Percentiles rank a stretch among this genome's conserved stretches.
Evolutionary conservation across 106 monocot genomes (phyloP).

Genomic region (Platanthera zijinensis): DNA sequence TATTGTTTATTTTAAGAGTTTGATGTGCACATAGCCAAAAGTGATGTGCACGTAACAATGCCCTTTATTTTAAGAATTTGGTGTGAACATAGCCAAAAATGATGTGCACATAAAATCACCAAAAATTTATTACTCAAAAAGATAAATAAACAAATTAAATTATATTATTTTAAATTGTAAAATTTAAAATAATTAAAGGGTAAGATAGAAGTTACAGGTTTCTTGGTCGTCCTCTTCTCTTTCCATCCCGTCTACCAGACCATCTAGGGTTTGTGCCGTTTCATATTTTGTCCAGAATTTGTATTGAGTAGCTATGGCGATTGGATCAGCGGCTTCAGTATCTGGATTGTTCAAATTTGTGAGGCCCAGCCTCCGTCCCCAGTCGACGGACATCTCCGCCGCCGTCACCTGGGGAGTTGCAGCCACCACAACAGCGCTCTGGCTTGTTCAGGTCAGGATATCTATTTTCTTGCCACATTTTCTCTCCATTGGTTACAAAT

Average conservation of each 20-base stretch:
- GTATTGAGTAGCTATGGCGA: constrained; percentile 5
- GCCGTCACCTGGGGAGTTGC: constrained; percentile 17
- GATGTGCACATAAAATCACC: no score
- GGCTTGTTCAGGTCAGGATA: constrained; percentile 13
- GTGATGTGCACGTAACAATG: no score
- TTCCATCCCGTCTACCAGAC: not conserved
- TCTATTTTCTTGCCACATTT: not conserved
- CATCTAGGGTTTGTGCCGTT: constrained; percentile 7
- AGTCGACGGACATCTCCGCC: constrained; percentile 15
- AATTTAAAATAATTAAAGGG: no score
- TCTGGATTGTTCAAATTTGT: constrained; percentile 15
- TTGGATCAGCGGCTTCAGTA: constrained; percentile 1
- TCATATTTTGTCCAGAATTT: not conserved
- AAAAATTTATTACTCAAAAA: no score
- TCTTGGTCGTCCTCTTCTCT: not conserved
- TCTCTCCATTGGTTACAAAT: not conserved
- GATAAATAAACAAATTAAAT: no score
- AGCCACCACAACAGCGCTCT: constrained; percentile 9
- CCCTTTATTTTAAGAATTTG: no score
- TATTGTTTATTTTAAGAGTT: no score
- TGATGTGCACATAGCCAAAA: no score
- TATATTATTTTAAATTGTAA: no score
- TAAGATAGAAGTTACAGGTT: no score
- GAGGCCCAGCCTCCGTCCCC: constrained; percentile 9
- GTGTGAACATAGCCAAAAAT: no score